Percentiles rank a stretch among this genome's conserved stretches.
These are phyloP conservation scores for Peltaster fructicola DNA, from an alignment of 2,329 filamentous ascomycete species.

Conservation along the genomic window DNA sequence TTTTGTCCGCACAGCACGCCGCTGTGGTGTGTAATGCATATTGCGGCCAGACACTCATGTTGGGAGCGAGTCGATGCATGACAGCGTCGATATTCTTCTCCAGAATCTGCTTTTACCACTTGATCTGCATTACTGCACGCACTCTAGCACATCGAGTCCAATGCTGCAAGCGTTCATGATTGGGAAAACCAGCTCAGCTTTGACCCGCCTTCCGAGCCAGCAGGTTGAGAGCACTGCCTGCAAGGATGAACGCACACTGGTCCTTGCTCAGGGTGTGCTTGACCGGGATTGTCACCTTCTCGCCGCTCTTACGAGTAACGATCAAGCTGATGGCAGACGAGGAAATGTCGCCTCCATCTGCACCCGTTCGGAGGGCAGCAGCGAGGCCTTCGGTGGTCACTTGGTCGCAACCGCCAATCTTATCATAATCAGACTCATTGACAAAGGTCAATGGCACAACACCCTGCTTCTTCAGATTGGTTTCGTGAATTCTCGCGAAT, in stretches of 20 bases:
- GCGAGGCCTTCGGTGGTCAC: constrained; percentile 69
- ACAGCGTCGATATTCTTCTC: constrained; percentile 97
- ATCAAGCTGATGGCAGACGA: constrained; percentile 39
- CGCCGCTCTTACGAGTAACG: constrained; percentile 26
- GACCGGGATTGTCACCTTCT: constrained; percentile 54
- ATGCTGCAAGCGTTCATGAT: no score
- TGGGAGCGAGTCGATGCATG: no score
- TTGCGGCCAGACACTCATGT: no score
- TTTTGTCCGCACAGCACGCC: no score
- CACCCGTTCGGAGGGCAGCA: constrained; percentile 60
- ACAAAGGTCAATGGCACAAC: constrained; percentile 86
- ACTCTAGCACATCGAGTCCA: no score
- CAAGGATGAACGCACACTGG: constrained; percentile 81
- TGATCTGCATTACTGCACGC: constrained; percentile 97
- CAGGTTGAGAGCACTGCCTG: constrained; percentile 84
- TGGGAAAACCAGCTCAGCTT: no score
- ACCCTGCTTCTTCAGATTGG: constrained; percentile 93
- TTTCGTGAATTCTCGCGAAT: constrained; percentile 87
- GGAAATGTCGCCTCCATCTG: constrained; percentile 42
- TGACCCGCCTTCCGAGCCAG: constrained; percentile 53
- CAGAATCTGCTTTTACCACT: constrained; percentile 94
- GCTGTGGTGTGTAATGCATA: no score
- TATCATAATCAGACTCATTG: constrained; percentile 74
- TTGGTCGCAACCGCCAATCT: constrained; percentile 64
- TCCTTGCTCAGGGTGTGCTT: constrained; percentile 78